Conservation (phyloP, 306 rosid genomes). For the Gynostemma pentaphyllum region DNA sequence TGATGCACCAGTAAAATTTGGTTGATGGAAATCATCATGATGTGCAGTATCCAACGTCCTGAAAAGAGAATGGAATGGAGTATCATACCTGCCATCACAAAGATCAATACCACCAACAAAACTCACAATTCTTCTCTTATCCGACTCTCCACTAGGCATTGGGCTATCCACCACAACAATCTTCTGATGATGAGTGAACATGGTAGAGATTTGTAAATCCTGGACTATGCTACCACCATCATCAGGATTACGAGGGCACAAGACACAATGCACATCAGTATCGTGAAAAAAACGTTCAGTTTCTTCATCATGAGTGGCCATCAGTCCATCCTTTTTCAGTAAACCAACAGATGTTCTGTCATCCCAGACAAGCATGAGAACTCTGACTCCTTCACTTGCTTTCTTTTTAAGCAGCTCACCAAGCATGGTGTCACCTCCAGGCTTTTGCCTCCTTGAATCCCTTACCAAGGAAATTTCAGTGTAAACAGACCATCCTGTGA, state of each 20-base stretch:
- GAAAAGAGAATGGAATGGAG: constrained; percentile 60
- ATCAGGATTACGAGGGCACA: constrained; percentile 73
- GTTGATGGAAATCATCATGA: constrained; percentile 64
- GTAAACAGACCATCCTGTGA: constrained; percentile 76
- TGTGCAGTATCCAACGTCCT: constrained; percentile 62
- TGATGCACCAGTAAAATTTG: constrained; percentile 47
- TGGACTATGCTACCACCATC: constrained; percentile 61
- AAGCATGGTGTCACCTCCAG: constrained; percentile 44
- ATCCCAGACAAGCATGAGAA: constrained; percentile 72
- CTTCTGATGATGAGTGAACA: constrained; percentile 84
- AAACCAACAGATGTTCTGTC: constrained; percentile 59
- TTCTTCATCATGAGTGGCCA: constrained; percentile 77
- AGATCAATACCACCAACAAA: constrained; percentile 74
- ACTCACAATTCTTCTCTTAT: constrained; percentile 49
- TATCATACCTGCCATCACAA: constrained; percentile 70
- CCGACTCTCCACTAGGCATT: constrained; percentile 36
- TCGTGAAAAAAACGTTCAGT: constrained; percentile 29
- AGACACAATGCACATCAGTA: constrained; percentile 53
- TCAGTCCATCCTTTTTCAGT: constrained; percentile 61
- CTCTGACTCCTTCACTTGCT: constrained; percentile 58
- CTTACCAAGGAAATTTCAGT: constrained; percentile 57
- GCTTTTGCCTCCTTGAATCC: constrained; percentile 59
- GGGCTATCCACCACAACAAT: constrained; percentile 57
- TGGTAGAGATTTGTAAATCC: constrained; percentile 46
- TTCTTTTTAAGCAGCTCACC: constrained; percentile 64